Evolutionary conservation across 1,284 basidiomycete species (phyloP).

Genomic region (Coriolopsis trogii): DNA sequence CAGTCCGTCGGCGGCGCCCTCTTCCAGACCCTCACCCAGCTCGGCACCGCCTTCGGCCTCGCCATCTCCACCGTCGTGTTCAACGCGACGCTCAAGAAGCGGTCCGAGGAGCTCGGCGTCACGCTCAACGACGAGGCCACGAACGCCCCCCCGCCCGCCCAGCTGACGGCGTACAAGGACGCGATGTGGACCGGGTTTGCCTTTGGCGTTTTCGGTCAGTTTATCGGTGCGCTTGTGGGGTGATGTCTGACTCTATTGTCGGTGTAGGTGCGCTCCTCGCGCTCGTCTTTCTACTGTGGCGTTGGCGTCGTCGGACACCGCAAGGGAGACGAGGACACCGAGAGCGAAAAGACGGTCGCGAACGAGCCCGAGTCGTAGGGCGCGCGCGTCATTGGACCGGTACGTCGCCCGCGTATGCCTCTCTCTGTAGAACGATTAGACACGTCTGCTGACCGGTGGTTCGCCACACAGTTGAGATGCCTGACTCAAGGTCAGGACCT

Average conservation of each 20-base stretch:
- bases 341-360: neutral
- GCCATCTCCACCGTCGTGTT: constrained; percentile 78
- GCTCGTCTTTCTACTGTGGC: constrained; percentile 53
- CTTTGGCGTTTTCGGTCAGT: constrained; percentile 59
- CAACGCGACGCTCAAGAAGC: constrained; percentile 47
- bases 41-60: constrained; percentile 77
- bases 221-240: neutral
- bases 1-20: constrained; percentile 80
- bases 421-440: neutral
- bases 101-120: constrained; percentile 37
- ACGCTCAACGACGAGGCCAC: constrained; percentile 30
- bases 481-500: neutral
- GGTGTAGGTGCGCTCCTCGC: constrained; percentile 51
- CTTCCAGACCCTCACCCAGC: constrained; percentile 78
- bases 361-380: neutral
- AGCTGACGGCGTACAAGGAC: constrained; percentile 56
- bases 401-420: neutral
- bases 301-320: constrained; percentile 61
- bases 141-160: constrained; percentile 40
- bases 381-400: no score
- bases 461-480: neutral
- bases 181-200: constrained; percentile 68
- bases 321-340: constrained; percentile 1
- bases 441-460: neutral
- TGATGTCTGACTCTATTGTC: neutral